Conservation (phyloP, 139 green algal genomes). For the Volvox reticuliferus region DNA sequence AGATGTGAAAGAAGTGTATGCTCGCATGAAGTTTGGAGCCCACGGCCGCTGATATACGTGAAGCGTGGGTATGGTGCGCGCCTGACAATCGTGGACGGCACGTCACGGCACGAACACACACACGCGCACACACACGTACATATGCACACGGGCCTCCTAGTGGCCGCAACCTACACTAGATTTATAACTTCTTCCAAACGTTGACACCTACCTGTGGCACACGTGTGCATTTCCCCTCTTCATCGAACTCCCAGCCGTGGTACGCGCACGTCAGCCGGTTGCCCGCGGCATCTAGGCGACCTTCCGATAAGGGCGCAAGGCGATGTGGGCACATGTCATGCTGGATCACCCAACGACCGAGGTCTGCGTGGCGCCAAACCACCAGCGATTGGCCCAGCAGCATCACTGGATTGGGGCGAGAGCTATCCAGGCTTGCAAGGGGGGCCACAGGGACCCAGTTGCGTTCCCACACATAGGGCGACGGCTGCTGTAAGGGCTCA, state of each 20-base stretch:
- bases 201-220: conserved; percentile 63
- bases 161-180: no score
- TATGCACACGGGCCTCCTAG: no score
- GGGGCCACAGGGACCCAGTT: conserved; percentile 43
- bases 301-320: conserved; percentile 75
- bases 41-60: no score
- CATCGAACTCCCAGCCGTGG: conserved; percentile 65
- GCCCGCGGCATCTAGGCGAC: conserved; percentile 69
- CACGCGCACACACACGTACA: no score
- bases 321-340: conserved; percentile 49
- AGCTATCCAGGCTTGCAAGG: conserved; percentile 37
- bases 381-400: conserved; percentile 58
- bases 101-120: no score
- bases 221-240: conserved; percentile 52
- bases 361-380: conserved; percentile 52
- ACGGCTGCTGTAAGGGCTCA: background rate
- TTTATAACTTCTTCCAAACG: no score
- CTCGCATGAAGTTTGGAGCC: no score
- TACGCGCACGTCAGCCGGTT: conserved; percentile 65
- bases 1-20: no score
- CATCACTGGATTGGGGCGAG: conserved; percentile 37
- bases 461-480: no score
- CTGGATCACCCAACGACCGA: conserved; percentile 28
- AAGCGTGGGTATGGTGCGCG: no score
- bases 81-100: no score